Evolutionary conservation across 176 grass and related monocot species (phyloP).

Genomic region (Avena eriantha): DNA sequence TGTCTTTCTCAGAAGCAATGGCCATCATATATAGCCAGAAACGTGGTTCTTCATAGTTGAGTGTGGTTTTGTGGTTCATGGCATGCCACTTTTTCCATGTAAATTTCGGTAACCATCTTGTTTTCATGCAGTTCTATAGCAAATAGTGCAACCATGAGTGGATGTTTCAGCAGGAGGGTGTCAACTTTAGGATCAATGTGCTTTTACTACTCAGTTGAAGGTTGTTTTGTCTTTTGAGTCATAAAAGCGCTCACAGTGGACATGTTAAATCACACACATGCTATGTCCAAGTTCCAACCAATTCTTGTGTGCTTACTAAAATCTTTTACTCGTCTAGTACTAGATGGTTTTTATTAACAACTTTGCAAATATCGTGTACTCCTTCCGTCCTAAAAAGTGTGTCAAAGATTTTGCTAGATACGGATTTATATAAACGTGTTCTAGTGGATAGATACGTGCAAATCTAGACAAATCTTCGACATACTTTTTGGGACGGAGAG

Average conservation of each 20-base stretch:
- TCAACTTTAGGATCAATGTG: neutral
- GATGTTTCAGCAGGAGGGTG: neutral
- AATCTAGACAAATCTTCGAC: no score
- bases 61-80: neutral
- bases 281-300: neutral
- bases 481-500: no score
- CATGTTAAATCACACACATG: neutral
- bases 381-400: no score
- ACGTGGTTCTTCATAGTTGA: neutral
- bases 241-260: neutral
- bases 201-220: neutral
- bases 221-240: constrained; percentile 31
- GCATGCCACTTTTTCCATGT: neutral
- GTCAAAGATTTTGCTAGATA: no score
- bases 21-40: neutral
- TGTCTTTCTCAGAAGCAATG: neutral
- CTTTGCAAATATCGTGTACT: no score
- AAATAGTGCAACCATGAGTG: neutral
- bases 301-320: no score
- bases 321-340: no score
- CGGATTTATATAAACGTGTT: no score
- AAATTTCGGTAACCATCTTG: neutral
- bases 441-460: no score
- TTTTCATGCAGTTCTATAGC: neutral
- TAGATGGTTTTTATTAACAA: no score